Base-by-base conservation (phyloP, 208 protist species). In the Trypanosoma boissoni region DNA sequence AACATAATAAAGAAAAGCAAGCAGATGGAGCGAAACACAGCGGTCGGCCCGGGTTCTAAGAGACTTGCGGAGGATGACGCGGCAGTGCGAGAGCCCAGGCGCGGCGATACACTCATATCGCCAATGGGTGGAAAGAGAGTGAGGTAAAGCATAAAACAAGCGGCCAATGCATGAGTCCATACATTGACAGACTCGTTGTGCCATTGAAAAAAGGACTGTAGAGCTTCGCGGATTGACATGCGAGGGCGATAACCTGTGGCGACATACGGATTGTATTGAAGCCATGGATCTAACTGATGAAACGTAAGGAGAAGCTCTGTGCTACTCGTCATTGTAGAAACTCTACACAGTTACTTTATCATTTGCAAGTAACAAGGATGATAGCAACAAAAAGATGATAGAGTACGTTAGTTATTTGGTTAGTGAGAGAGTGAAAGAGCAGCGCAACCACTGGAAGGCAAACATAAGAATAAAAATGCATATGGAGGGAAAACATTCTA, bases 181-280 rank as follows among this genome's bases (percentile, higher is more conserved):
- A 87, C 55, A 60, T 87, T 87, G 50, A 85, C 56, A 23, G 67
- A 78, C 36, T 91, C 83, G 64, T 91, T 91, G 64, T 91, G 79
- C 18, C 68, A 39, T 29, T 76, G 68, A 18, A 86, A 71, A 36
- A 85, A 48, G 0, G 79, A 86, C 24, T 48, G 50, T 31, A 85
- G 12, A 0, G 77, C 76, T 34, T 76, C 74, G 4, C 69, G 58
- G 12, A 59, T 45, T 42, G 67, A 69, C 43, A 84, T 58, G n/a
- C 39, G 62, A 0, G 79, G 78, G 18, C 83, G 78, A 58, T 83
- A 91, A 26, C 83, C 83, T 0, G 66, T 52, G 0, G 68, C 58
- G 27, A 91, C 73, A 56, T 80, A 78, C 9, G 59, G 59, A 66
- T 91, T 91, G 56, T 86, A 91, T 43, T 72, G 83, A 16, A 87